Evolutionary conservation across 441 rosid species (phyloP).

Genomic region (Pelargonium cotyledonis): DNA sequence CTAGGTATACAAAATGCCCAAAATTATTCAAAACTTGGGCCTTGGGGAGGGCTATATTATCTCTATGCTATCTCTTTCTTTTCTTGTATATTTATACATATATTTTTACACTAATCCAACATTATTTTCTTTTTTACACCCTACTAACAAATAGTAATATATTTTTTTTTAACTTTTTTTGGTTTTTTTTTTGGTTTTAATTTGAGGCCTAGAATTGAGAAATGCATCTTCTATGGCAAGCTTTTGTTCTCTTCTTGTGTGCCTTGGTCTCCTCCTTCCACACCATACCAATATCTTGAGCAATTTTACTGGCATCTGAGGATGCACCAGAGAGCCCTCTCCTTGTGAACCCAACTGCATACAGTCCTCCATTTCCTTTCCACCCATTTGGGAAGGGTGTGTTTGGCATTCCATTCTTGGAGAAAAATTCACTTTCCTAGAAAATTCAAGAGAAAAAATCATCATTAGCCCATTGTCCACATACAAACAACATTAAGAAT

Average conservation of each 20-base stretch:
- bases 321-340: constrained; percentile 79
- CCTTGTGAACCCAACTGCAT: constrained; percentile 81
- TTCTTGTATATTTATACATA: background rate
- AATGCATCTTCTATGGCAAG: background rate
- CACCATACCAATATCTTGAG: constrained; percentile 49
- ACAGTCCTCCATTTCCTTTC: constrained; percentile 75
- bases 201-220: background rate
- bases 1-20: background rate
- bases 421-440: constrained; percentile 65
- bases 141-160: background rate
- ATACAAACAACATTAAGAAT: background rate
- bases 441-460: background rate
- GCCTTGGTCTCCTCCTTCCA: constrained; percentile 33
- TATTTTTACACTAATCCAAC: background rate
- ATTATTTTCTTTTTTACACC: background rate
- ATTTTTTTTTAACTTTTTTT: background rate
- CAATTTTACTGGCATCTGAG: constrained; percentile 65
- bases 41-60: background rate
- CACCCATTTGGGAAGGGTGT: constrained; percentile 80
- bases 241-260: background rate
- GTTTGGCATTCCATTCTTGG: constrained; percentile 79
- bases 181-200: background rate
- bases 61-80: background rate
- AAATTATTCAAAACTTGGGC: background rate
- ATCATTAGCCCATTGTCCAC: too few species aligned